phyloP scores from a whole-genome alignment of 345 rosid genomes.

The Citrus sp. region DNA sequence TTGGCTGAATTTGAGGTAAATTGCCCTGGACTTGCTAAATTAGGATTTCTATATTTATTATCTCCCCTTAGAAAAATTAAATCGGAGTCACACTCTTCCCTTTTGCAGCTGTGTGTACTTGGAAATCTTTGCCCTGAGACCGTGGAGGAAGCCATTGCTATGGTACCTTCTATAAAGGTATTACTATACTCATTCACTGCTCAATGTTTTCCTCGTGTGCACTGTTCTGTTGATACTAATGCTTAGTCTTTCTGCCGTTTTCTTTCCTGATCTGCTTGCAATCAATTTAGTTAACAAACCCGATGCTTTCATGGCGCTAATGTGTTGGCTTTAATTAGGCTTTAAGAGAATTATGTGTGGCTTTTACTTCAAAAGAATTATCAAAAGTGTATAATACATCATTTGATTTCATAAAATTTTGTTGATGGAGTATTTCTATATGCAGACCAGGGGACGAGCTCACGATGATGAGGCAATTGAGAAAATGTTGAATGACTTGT shows the following conservation, averaged over 20 bases:
- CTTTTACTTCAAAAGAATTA: neutral
- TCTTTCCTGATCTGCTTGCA: neutral
- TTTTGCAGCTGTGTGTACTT: constrained; percentile 89
- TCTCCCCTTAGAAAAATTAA: neutral
- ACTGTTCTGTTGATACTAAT: neutral
- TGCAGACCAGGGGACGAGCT: constrained; percentile 83
- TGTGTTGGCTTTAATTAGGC: neutral
- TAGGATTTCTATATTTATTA: neutral
- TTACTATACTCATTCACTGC: neutral
- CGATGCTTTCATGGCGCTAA: neutral
- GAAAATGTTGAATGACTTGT: constrained; percentile 84
- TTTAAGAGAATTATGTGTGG: neutral
- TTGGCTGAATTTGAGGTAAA: constrained; percentile 93
- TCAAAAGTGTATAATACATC: neutral
- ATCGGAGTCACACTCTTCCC: neutral
- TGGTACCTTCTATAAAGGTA: constrained; percentile 98
- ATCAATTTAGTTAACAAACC: neutral
- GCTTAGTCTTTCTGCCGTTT: neutral
- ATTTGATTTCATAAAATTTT: neutral
- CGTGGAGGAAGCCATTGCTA: constrained; percentile 95
- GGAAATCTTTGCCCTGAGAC: constrained; percentile 98
- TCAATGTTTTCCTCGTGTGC: neutral
- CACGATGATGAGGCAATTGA: constrained; percentile 85
- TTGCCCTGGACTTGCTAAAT: neutral
- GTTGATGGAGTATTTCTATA: constrained; percentile 1